These are phyloP conservation scores for Mortierella sp. DNA, from an alignment of 371 early-diverging fungal genomes.

Conservation along the genomic window DNA sequence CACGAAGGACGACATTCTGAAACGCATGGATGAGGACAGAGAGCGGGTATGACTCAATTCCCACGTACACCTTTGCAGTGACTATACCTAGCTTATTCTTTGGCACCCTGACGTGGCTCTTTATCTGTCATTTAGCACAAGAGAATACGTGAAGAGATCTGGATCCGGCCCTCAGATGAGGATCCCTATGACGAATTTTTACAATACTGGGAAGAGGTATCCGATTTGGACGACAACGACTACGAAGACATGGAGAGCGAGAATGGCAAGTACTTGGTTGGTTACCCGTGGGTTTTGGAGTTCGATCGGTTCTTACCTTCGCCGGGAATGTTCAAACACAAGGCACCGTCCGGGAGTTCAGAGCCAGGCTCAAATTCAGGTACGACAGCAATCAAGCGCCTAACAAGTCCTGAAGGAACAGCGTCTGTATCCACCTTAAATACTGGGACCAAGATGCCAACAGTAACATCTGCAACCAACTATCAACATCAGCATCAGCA, in stretches of 20 bases:
- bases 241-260: conserved; percentile 70
- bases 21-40: conserved; percentile 84
- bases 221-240: conserved; percentile 70
- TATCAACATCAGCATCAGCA: too few relatives aligned
- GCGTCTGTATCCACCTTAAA: conserved; percentile 10
- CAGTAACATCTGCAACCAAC: neutral
- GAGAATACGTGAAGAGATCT: conserved; percentile 76
- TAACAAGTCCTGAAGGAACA: conserved; percentile 37
- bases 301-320: conserved; percentile 45
- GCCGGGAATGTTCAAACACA: conserved; percentile 30
- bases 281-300: conserved; percentile 61
- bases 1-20: conserved; percentile 72
- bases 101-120: neutral
- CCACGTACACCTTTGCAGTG: too few relatives aligned
- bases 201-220: conserved; percentile 71
- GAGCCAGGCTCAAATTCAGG: neutral
- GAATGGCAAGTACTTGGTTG: conserved; percentile 63
- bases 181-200: conserved; percentile 65
- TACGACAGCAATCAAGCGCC: conserved; percentile 15
- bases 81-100: neutral
- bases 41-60: conserved; percentile 68
- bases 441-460: neutral
- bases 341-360: conserved; percentile 5
- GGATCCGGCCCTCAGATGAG: conserved; percentile 77
- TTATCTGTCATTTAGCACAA: conserved; percentile 61